Base-by-base conservation (phyloP, 2,329 filamentous ascomycete species). In the Alternaria angustiovoidea region DNA sequence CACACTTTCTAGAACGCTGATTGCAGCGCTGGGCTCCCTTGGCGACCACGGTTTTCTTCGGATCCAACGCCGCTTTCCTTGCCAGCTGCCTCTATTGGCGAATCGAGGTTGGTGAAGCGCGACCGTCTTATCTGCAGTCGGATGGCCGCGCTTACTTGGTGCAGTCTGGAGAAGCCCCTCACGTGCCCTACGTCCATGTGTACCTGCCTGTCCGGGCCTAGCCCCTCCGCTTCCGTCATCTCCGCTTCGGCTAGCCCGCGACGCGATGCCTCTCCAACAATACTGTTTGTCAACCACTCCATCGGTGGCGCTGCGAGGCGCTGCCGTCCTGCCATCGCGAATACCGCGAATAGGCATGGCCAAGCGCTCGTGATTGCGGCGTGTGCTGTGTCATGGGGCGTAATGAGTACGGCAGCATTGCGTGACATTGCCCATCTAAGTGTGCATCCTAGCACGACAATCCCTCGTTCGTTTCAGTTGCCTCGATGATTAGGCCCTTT, bases 31-130 rank as follows among this genome's bases (percentile, higher is more conserved):
- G 39, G 59, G n/a, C 46, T 30, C 26, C 14, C 65, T 66, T 66
- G 62, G 65, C 63, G 38, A 53, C 61, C 7, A 34, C 47, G 61
- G 61, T 63, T 57, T 44, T 48, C 51, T 28, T 62, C 53, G 59
- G 57, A 51, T 49, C 52, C 48, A 58, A 57, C 63, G 62, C 62
- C 63, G 46, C 32, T 32, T 57, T 57, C 51, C 67, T 71, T 71
- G 63, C 57, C 65, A 69, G 58, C 64, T 71, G 69, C 69, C 69
- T 66, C 51, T 66, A 59, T 56, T 55, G 69, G 67, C 54, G 26
- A 30, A 30, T 34, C 34, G 59, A 51, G 36, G 32, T 8, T 49
- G 49, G 41, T 46, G 47, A 44, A 39, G 36, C 14, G 39, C 39
- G 47, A 39, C 28, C 48, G 59, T 62, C 51, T 56, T 62, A 58